These are phyloP conservation scores for Raffaelea deltoideospora DNA, from an alignment of 2,329 filamentous ascomycete genomes.

Conservation along the genomic window DNA sequence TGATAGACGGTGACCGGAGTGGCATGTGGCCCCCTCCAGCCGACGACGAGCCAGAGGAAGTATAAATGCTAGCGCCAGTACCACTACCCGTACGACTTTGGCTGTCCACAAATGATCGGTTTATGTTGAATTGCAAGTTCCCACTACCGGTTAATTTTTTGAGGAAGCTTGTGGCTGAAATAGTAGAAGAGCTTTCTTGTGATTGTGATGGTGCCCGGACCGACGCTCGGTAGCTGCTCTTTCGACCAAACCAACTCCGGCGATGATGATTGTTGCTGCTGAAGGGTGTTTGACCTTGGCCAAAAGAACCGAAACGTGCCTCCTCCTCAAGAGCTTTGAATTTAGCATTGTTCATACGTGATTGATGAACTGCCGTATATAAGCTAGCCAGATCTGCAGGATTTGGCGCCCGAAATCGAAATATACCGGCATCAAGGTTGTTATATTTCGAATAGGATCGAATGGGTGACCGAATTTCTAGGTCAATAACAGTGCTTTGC, in stretches of 20 bases:
- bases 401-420: constrained; percentile 76
- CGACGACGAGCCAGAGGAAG: constrained; percentile 35
- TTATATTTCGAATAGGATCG: constrained; percentile 55
- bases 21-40: constrained; percentile 27
- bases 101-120: constrained; percentile 57
- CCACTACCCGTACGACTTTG: constrained; percentile 33
- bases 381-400: constrained; percentile 65
- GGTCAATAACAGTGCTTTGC: constrained; percentile 81
- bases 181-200: constrained; percentile 48
- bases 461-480: constrained; percentile 82
- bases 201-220: constrained; percentile 48
- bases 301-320: constrained; percentile 58
- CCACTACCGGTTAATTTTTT: constrained; percentile 55
- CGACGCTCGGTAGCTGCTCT: constrained; percentile 50
- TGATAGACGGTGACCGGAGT: constrained; percentile 43
- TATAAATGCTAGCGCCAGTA: constrained; percentile 42
- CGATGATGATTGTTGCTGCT: constrained; percentile 32
- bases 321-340: constrained; percentile 57
- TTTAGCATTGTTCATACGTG: constrained; percentile 82
- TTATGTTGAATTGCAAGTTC: constrained; percentile 64
- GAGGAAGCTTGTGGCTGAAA: constrained; percentile 64
- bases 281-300: constrained; percentile 30
- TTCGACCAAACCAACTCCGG: constrained; percentile 45
- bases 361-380: constrained; percentile 75
- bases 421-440: constrained; percentile 51